Conservation (phyloP, 2,329 filamentous ascomycete species). For the Plenodomus tracheiphilus region DNA sequence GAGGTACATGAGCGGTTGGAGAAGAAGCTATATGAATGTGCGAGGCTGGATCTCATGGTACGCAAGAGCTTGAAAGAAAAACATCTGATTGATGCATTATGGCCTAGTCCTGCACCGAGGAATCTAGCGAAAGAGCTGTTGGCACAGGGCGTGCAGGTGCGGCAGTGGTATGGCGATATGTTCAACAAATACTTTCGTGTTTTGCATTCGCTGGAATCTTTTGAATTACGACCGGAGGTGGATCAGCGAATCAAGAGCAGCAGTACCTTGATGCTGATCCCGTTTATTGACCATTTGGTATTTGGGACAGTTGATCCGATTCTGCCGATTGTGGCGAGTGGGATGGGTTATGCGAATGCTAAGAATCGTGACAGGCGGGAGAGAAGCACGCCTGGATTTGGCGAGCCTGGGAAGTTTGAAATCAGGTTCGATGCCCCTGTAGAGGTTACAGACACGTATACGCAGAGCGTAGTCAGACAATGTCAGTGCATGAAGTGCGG, state of each 20-base stretch:
- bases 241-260: constrained; percentile 35
- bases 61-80: constrained; percentile 45
- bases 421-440: constrained; percentile 39
- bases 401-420: constrained; percentile 37
- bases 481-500: constrained; percentile 44
- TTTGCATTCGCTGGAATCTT: constrained; percentile 37
- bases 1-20: constrained; percentile 42
- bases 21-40: constrained; percentile 41
- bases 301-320: constrained; percentile 41
- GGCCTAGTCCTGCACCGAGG: constrained; percentile 37
- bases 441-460: constrained; percentile 34
- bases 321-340: constrained; percentile 37
- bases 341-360: constrained; percentile 34
- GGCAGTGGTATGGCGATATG: constrained; percentile 45
- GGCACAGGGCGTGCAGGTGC: constrained; percentile 37
- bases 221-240: constrained; percentile 35
- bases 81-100: constrained; percentile 40
- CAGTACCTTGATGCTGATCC: constrained; percentile 40
- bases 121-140: constrained; percentile 32
- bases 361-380: constrained; percentile 20
- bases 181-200: constrained; percentile 42
- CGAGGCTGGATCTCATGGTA: constrained; percentile 41
- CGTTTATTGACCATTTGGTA: constrained; percentile 39
- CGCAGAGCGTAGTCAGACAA: constrained; percentile 35
- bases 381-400: constrained; percentile 21